phyloP scores from a whole-genome alignment of 441 rosid species.

The Adansonia rubrostipa region DNA sequence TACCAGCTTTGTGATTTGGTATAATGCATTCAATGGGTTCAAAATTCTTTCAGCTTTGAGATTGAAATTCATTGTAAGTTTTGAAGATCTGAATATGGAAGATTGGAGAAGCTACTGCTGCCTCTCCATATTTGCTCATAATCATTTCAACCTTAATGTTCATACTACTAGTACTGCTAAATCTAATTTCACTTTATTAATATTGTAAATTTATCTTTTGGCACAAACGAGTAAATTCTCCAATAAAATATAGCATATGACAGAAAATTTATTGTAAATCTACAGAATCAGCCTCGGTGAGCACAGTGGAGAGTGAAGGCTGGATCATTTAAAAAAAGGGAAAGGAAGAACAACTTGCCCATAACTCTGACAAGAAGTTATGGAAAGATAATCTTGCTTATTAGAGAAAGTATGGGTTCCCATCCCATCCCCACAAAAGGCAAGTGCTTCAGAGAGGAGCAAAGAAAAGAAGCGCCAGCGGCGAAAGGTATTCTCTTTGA shows the following conservation, averaged over 20 bases:
- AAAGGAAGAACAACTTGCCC: slow-evolving; percentile 22
- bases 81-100: background rate
- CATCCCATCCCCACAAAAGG: background rate
- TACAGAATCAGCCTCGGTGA: background rate
- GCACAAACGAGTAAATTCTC: background rate
- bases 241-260: background rate
- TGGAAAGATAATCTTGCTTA: slow-evolving; percentile 44
- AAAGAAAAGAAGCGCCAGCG: too few relatives aligned
- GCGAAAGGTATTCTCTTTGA: background rate
- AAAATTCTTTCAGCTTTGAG: background rate
- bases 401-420: slow-evolving; percentile 40
- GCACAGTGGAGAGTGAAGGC: background rate
- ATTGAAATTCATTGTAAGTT: slow-evolving; percentile 4
- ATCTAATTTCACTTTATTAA: background rate
- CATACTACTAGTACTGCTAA: too few relatives aligned
- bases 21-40: background rate
- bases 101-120: too few relatives aligned
- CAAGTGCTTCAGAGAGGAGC: background rate
- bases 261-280: background rate
- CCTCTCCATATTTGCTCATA: too few relatives aligned
- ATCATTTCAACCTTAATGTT: too few relatives aligned
- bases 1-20: background rate
- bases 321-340: background rate
- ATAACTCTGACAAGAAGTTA: slow-evolving; percentile 32
- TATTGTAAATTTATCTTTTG: background rate